A percentile compares a stretch with the other conserved stretches of the same genome.
Conservation (phyloP, 169 alveolate species). For the Cryptosporidium xiaoi region DNA sequence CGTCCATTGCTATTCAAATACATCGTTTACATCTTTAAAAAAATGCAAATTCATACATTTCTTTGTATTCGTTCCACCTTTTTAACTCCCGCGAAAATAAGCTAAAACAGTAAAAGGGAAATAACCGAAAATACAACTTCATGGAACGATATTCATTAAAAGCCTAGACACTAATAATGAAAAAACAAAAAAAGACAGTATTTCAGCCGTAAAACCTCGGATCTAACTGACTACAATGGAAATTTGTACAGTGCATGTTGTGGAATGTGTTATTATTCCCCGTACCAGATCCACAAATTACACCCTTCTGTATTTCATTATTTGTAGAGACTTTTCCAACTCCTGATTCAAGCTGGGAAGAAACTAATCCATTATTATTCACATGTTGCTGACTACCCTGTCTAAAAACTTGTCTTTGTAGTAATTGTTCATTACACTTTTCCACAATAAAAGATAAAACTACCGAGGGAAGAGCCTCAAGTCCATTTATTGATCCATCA, state of each 20-base stretch:
- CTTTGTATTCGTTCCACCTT: no score
- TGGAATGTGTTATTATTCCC: conserved; percentile 21
- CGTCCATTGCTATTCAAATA: no score
- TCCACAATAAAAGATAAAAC: conserved; percentile 71
- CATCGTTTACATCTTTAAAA: no score
- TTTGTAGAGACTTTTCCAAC: conserved; percentile 35
- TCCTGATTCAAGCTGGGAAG: conserved; percentile 70
- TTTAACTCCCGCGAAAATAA: no score
- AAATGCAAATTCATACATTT: no score
- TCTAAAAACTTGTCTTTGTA: conserved; percentile 54
- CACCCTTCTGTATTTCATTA: conserved; percentile 22
- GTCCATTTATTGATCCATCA: conserved; percentile 66
- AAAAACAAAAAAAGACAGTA: neutral
- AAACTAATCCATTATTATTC: conserved; percentile 1
- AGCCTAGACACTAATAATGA: conserved; percentile 68
- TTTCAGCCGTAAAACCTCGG: conserved; percentile 33
- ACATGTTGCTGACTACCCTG: conserved; percentile 2
- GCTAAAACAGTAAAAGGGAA: no score
- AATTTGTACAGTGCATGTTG: conserved; percentile 33
- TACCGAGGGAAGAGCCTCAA: conserved; percentile 68
- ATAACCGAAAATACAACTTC: no score
- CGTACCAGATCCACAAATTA: conserved; percentile 33
- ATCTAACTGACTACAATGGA: conserved; percentile 46
- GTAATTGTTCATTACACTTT: conserved; percentile 55
- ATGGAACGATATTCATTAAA: conserved; percentile 13